These are phyloP conservation scores for Holtermannia corniformis DNA, from an alignment of 768 basidiomycete species.

Conservation along the genomic window DNA sequence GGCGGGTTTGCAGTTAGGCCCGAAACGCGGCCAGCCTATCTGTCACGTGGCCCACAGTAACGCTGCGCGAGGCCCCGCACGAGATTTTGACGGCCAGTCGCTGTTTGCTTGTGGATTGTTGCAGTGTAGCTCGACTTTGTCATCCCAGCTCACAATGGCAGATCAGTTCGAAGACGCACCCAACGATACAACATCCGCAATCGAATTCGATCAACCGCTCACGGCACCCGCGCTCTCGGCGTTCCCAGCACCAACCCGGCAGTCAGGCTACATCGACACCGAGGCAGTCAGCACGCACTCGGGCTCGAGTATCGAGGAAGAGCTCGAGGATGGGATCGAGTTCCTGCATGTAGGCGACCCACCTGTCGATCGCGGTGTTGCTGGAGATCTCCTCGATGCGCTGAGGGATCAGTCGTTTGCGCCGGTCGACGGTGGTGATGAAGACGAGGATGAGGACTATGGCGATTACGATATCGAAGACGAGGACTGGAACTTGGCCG, in stretches of 20 bases:
- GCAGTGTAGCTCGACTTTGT: too few relatives aligned
- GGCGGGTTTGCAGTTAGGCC: too few relatives aligned
- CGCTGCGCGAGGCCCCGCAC: too few relatives aligned
- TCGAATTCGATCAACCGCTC: background rate
- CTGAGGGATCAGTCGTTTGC: slow-evolving; percentile 4
- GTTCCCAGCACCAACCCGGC: background rate
- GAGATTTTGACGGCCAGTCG: too few relatives aligned
- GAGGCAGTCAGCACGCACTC: background rate
- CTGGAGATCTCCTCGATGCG: slow-evolving; percentile 2
- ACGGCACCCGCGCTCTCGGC: background rate
- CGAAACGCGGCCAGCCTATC: too few relatives aligned
- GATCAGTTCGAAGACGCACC: background rate
- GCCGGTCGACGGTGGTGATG: slow-evolving; percentile 4
- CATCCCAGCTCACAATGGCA: background rate
- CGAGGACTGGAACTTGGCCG: slow-evolving; percentile 42
- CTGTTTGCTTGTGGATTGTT: too few relatives aligned
- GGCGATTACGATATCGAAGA: slow-evolving; percentile 36
- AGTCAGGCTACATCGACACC: background rate
- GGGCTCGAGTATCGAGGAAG: slow-evolving; percentile 1
- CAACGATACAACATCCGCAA: background rate
- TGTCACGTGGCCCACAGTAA: too few relatives aligned
- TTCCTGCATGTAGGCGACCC: background rate
- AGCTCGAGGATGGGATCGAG: background rate
- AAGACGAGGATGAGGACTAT: slow-evolving; percentile 19
- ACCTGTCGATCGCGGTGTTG: background rate